Evolutionary conservation across 805 yeast species (phyloP), one percentile per base, ranked within the genome.

Genomic region (Candida berthetii): DNA sequence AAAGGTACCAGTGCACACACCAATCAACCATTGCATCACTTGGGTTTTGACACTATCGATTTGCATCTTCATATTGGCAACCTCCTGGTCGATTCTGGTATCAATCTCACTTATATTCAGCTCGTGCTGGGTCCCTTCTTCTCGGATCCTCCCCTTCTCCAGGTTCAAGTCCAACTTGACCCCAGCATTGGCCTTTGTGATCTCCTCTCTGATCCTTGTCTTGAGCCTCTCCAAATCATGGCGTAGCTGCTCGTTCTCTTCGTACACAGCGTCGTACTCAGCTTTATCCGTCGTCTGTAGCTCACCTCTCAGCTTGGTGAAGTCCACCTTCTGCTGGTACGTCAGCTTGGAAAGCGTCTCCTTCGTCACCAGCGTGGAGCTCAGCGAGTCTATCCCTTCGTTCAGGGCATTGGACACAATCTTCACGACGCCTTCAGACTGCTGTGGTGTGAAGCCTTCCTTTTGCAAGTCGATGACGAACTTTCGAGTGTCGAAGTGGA

Each of bases 1-100:
- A 65, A 91, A 87, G 1, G 97, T 86, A 84, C 98, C 99, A 1
- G 98, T 90, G 58, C 96, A 86, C 16, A 93, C 97, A 71, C 98
- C 98, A 53, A 93, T 88, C 48, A 93, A 74, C 99, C 99, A 93
- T 65, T 93, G 99, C 82, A 89, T 78, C 38, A 93, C 97, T 61
- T 93, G 97, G 2, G 96, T 87, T 66, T 93, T 93, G 27, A 91
- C 96, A 35, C 87, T 80, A 56, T 93, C 96, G 50, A 93, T 89
- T 64, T 91, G 96, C 72, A 90, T 86, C 62, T 86, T 90, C 78
- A 93, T 86, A 58, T 93, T 91, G 32, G 91, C 83, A 22, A 93
- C 83, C 55, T 93, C 99, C 62, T 93, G 96, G 60, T 93, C 97
- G 41, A 93, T 90, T 48, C 96, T 73, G 4, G 96, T 87, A 57